These are phyloP conservation scores for Pythium phragmitis DNA, from an alignment of 352 stramenopile genomes.

Conservation along the genomic window DNA sequence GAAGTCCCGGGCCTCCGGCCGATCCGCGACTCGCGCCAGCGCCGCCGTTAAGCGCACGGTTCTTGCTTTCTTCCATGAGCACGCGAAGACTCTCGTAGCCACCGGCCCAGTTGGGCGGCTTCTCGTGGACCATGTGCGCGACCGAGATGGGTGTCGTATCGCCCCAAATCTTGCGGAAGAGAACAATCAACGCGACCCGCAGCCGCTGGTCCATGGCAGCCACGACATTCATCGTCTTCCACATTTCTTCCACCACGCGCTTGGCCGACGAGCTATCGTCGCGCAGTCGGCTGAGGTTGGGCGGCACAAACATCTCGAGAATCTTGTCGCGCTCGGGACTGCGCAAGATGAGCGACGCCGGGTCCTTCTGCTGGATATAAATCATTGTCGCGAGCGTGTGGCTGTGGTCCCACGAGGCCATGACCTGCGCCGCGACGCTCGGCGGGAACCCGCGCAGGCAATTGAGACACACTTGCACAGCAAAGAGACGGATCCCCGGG, in stretches of 20 bases:
- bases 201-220: slow-evolving; percentile 67
- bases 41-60: slow-evolving; percentile 36
- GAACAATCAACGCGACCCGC: slow-evolving; percentile 68
- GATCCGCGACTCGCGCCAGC: slow-evolving; percentile 18
- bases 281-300: slow-evolving; percentile 59
- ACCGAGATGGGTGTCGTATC: slow-evolving; percentile 80
- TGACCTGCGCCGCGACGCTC: slow-evolving; percentile 63
- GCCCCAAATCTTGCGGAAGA: slow-evolving; percentile 82
- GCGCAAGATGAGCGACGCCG: slow-evolving; percentile 66
- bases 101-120: slow-evolving; percentile 69
- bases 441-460: slow-evolving; percentile 79
- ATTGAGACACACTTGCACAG: slow-evolving; percentile 78
- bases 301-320: slow-evolving; percentile 54
- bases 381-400: slow-evolving; percentile 76
- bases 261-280: slow-evolving; percentile 76
- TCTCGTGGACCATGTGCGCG: slow-evolving; percentile 82
- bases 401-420: slow-evolving; percentile 81
- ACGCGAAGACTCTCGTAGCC: slow-evolving; percentile 78
- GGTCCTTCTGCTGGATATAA: slow-evolving; percentile 78
- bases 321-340: slow-evolving; percentile 79
- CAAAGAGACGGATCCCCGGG: slow-evolving; percentile 70
- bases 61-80: slow-evolving; percentile 87
- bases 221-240: slow-evolving; percentile 71
- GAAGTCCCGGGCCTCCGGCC: not conserved
- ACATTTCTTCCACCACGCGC: slow-evolving; percentile 62